Evolutionary conservation across 2,329 filamentous ascomycete species (phyloP).

Genomic region (Cephalotrichum gorgonifer): DNA sequence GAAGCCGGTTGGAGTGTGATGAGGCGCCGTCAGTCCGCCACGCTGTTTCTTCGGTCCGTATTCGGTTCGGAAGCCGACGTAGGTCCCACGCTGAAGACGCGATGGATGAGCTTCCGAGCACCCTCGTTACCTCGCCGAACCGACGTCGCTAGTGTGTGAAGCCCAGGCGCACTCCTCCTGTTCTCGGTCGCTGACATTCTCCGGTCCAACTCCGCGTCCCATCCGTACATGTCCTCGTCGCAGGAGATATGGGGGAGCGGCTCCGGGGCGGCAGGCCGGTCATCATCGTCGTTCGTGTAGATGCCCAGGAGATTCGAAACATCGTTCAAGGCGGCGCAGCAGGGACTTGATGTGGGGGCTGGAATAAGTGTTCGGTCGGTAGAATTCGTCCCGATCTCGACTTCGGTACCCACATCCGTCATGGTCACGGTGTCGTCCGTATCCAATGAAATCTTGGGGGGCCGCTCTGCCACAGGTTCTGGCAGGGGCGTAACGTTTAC

Average conservation of each 20-base stretch:
- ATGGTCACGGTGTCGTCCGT: neutral
- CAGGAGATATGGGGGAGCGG: constrained; percentile 10
- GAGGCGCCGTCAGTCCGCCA: neutral
- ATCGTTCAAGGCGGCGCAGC: constrained; percentile 17
- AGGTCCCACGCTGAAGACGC: constrained; percentile 22
- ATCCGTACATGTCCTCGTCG: constrained; percentile 36
- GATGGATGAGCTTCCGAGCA: constrained; percentile 26
- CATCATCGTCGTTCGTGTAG: constrained; percentile 16
- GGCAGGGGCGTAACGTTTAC: neutral
- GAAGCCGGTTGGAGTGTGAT: neutral
- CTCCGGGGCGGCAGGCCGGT: constrained; percentile 12
- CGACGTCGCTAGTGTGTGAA: constrained; percentile 7
- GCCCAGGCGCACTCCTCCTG: constrained; percentile 1
- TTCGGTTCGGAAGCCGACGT: neutral
- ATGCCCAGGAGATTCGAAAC: constrained; percentile 25
- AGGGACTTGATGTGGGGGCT: constrained; percentile 5
- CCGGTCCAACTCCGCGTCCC: constrained; percentile 32
- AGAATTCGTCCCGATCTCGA: neutral
- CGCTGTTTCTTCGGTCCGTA: neutral
- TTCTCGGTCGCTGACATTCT: constrained; percentile 8
- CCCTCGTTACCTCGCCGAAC: constrained; percentile 15
- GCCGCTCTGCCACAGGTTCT: neutral
- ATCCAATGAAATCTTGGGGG: neutral
- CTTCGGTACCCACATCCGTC: neutral
- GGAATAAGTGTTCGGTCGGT: constrained; percentile 3